Base-by-base conservation (phyloP, 305 asterid genomes). In the Fraxinus albicans region DNA sequence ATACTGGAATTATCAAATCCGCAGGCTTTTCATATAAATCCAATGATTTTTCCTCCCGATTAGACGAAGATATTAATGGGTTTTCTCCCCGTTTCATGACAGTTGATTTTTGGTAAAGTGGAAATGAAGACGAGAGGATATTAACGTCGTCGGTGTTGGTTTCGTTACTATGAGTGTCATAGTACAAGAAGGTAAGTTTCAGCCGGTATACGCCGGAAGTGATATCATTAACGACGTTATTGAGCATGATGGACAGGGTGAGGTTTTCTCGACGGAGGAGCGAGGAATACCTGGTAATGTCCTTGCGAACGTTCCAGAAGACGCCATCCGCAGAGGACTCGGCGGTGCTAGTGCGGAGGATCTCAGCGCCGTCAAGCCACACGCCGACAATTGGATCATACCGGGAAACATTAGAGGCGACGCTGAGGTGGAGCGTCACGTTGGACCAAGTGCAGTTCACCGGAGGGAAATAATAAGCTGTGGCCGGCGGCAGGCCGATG, bases 261-360 rank as follows among this genome's bases (percentile, higher is more conserved):
- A 86, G 82, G 42, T 95, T 87, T 73, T 87, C 81, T 21, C 55
- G 87, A 4, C 87, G 83, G 81, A 95, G 91, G 81, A 95, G 87
- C 3, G 89, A 88, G 69, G 91, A 79, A 87, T 94, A 95, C 84
- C 82, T 88, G 35, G 35, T 33, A 33, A 33, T 33, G 35, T 33
- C 35, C 35, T 33, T 33, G 35, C 35, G 35, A 33, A 33, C 35
- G 35, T 33, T 33, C 35, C 35, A 33, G 35, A 33, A 33, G 35
- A 33, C 35, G 35, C 35, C 97, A 0, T 81, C 84, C 0, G 83
- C 81, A 1, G 88, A 87, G 3, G 99, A 92, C 88, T 94, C 90
- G 15, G 98, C 93, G 7, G 98, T 91, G 90, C 94, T 91, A 74
- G 98, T 92, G 76, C 99, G 99, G 81, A 95, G 91, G 80, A 95